phyloP scores from a whole-genome alignment of 257 asterid genomes.

The Solanum tacnaense region DNA sequence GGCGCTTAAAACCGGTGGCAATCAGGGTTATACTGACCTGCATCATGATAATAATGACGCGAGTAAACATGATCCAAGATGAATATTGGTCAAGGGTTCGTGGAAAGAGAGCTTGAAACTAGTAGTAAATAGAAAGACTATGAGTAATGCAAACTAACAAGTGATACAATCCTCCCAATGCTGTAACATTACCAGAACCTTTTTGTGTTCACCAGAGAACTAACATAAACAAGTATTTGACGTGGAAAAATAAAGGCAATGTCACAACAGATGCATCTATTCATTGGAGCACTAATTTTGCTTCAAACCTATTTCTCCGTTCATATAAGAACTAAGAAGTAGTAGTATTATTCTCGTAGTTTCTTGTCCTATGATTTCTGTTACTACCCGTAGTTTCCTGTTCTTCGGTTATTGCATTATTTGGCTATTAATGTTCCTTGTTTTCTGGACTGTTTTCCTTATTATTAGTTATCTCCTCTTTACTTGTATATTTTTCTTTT shows the following conservation, averaged over 20 bases:
- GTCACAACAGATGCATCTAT: neutral
- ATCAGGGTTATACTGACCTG: constrained; percentile 90
- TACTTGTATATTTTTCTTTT: neutral
- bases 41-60: neutral
- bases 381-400: neutral
- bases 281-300: neutral
- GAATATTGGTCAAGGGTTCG: neutral
- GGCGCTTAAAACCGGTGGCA: constrained; percentile 96
- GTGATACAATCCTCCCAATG: neutral
- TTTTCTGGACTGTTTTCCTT: neutral
- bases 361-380: neutral
- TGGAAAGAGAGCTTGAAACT: neutral
- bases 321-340: neutral
- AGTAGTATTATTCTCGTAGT: neutral
- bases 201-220: neutral
- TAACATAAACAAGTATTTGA: neutral
- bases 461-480: neutral
- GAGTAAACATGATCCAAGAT: neutral
- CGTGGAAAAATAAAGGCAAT: neutral
- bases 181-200: neutral
- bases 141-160: neutral
- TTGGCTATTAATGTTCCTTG: neutral
- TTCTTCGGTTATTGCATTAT: neutral
- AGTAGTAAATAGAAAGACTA: neutral
- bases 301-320: neutral